Base-by-base conservation (phyloP, 441 rosid species). In the Isatis lusitanica region DNA sequence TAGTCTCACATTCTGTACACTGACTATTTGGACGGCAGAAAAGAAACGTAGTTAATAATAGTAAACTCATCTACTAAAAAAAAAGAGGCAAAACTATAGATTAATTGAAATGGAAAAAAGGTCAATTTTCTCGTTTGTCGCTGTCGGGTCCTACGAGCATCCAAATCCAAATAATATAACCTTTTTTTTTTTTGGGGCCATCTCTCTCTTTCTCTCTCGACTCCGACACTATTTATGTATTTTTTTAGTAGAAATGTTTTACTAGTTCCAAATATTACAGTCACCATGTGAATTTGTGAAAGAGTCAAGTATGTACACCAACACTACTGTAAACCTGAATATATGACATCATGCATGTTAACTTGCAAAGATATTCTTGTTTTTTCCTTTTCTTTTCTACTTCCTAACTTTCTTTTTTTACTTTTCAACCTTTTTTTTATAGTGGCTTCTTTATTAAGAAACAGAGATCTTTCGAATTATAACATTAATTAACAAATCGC, bases 91-190 rank as follows among this genome's bases (percentile, higher is more conserved):
- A 65, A 66, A 47, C 2, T 58, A 66, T 4, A 17, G 17, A 56
- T 36, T 40, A 35, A 50, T 65, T 28, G 28, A 43, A 59, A 60
- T 60, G 33, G 24, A 6, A 17, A 57, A 64, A 68, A 68, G 59
- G 70, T 75, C 74, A 75, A 75, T 61, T 68, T 66, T 52, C 69
- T 68, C 7, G 70, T 68, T 75, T 75, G 74, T 75, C 74, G 74
- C 68, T 68, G 79, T 75, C 79, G 74, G 70, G 51, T 74, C 36
- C 10, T 47, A 59, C 66, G 44, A 47, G 43, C 59, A 47, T 65
- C 69, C 74, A 75, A 53, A 60, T 68, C 78, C 40, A 33, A 59
- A 61, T 74, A 74, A 33, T 74, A 9, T 59, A 38, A 36, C n/a
- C 4, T 31, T 58, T 47, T 33, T 47, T 33, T 65, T 50, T 4